Evolutionary conservation across 805 yeast species (phyloP), one percentile per base, ranked within the genome.

Genomic region (Sungouiella thailandica): DNA sequence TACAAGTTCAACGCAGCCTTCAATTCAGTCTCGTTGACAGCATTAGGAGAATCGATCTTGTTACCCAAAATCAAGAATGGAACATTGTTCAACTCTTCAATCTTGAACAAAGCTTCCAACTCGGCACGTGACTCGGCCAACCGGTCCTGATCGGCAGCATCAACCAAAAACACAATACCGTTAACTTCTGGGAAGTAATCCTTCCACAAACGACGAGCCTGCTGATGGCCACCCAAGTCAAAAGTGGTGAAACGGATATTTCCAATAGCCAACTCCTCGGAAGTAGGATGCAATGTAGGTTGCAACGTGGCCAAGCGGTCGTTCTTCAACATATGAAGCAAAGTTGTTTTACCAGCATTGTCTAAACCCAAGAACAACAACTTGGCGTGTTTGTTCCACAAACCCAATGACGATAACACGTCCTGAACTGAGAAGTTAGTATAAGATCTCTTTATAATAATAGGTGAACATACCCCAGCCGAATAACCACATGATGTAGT

Each of bases 121-220:
- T 93, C 98, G 28, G 88, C 87, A 65, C 85, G 83, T 42, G 96
- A 83, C 71, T 93, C 99, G 48, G 84, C 83, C 52, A 93, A 84
- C 65, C 99, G 83, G 59, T 82, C 95, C 24, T 93, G 81, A 58
- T 93, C 98, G 36, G 97, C 97, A 36, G 95, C 94, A 60, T 93
- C 99, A 20, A 93, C 97, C 39, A 93, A 71, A 62, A 84, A 93
- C 20, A 93, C 97, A 48, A 93, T 93, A 36, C 97, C 98, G 62
- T 88, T 85, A 31, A 93, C 99, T 68, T 93, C 99, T 39, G 99
- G 99, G 82, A 93, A 93, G 64, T 93, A 93, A 62, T 93, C 97
- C 60, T 89, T 89, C 99, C 99, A 93, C 57, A 93, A 79, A 68
- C 98, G 87, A 69, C 99, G 89, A 31, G 99, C 97, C 68, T 90